These are phyloP conservation scores for Komagataella phaffii DNA, from an alignment of 805 yeast species.

Conservation along the genomic window DNA sequence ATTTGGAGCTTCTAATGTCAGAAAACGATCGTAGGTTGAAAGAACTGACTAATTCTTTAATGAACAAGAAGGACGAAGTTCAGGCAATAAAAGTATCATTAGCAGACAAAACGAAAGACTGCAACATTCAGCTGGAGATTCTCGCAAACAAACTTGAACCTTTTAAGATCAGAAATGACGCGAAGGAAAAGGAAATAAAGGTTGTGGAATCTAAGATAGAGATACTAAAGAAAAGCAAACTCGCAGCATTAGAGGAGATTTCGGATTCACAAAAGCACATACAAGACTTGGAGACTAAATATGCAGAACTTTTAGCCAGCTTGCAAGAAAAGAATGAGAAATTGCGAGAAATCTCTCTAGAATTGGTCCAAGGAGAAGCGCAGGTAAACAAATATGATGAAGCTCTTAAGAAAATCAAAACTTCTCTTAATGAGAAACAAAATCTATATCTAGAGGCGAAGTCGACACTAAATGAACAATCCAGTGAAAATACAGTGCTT, in stretches of 20 bases:
- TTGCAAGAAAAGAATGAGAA: slow-evolving; percentile 37
- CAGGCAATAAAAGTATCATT: slow-evolving; percentile 52
- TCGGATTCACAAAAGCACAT: background rate
- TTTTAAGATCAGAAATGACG: slow-evolving; percentile 58
- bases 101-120: slow-evolving; percentile 59
- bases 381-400: slow-evolving; percentile 32
- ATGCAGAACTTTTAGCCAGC: slow-evolving; percentile 23
- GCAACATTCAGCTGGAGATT: slow-evolving; percentile 49
- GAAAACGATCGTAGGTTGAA: slow-evolving; percentile 30
- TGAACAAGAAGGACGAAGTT: slow-evolving; percentile 39
- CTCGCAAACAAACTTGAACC: slow-evolving; percentile 67
- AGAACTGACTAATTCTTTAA: slow-evolving; percentile 29
- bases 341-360: slow-evolving; percentile 29
- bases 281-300: slow-evolving; percentile 20
- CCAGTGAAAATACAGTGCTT: slow-evolving; percentile 65
- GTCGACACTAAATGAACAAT: slow-evolving; percentile 37
- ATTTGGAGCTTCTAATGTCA: slow-evolving; percentile 25
- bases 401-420: slow-evolving; percentile 39
- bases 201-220: slow-evolving; percentile 56
- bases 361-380: slow-evolving; percentile 21
- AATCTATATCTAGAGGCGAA: slow-evolving; percentile 58
- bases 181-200: slow-evolving; percentile 48
- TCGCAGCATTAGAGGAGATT: slow-evolving; percentile 27
- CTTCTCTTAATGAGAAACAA: slow-evolving; percentile 36
- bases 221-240: slow-evolving; percentile 33